Evolutionary conservation across 257 asterid genomes (phyloP), one percentile per base, ranked within the genome.

Genomic region (Capsicum baccatum): DNA sequence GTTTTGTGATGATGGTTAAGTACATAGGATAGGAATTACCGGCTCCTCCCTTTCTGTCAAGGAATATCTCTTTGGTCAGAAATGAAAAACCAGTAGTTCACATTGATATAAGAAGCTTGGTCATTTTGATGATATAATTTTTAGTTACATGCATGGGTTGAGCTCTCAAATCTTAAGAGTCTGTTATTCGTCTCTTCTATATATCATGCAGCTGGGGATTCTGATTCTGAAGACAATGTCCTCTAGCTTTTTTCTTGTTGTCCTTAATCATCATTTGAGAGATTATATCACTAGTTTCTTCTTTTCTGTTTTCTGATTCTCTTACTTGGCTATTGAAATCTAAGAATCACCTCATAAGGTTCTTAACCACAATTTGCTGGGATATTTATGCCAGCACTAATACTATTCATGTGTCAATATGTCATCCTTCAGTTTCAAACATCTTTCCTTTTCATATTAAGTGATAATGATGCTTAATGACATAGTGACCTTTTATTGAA

Each of bases 311-410:
- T 13, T 21, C 62, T 74, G 81, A 48, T 73, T 19, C 17, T 21
- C 57, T 71, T 71, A 44, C 58, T 19, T 50, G 81, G 33, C 44
- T 76, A 26, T 54, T 26, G 63, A 50, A 76, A 76, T 76, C 2
- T 26, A 76, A 76, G 81, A 76, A 76, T 76, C 81, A 52, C 9
- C 26, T 76, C 52, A 76, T 26, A 13, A 76, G 81, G 64, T 76
- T 76, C 48, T 74, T 74, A 74, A 74, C 52, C 59, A 74, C 81
- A 52, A 52, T 76, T 76, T 76, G 48, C 81, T 52, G 50, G 82
- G 50, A 54, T 54, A 33, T 78, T 57, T 26, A 78, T 78, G 81
- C 64, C 15, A 52, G 33, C 15, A 8, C 48, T 44, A 54, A 52
- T 9, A 33, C 64, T 63, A 21, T 78, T 26, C 50, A 78, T 55